A percentile compares a stretch with the other conserved stretches of the same genome.
Evolutionary conservation across 768 basidiomycete species (phyloP).

Genomic region (Tephrocybe sp.): DNA sequence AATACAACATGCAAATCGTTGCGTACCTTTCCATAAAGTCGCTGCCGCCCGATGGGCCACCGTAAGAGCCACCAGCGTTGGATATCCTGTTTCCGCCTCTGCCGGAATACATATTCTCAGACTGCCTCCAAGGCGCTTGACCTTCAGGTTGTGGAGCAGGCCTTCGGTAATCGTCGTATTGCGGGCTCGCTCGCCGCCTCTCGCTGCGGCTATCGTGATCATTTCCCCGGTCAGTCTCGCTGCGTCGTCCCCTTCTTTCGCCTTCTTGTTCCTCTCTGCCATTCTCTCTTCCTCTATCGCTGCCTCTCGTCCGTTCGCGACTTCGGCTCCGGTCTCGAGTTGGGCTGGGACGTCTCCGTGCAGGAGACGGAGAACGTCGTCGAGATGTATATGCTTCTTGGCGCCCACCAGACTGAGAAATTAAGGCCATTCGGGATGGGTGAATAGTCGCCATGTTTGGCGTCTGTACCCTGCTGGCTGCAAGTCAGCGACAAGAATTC

Average conservation of each 20-base stretch:
- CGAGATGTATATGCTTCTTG: conserved; percentile 6
- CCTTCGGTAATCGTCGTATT: conserved; percentile 59
- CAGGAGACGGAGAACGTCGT: conserved; percentile 41
- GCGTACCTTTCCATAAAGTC: conserved; percentile 74
- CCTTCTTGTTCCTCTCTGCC: conserved; percentile 19
- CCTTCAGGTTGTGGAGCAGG: conserved; percentile 36
- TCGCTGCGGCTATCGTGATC: conserved; percentile 11
- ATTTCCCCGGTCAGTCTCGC: conserved; percentile 7
- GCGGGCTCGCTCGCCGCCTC: conserved; percentile 50
- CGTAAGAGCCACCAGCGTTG: conserved; percentile 12
- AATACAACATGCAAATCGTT: neutral
- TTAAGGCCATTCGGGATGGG: conserved; percentile 17
- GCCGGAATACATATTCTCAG: conserved; percentile 58
- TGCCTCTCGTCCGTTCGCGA: conserved; percentile 28
- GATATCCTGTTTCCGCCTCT: conserved; percentile 29
- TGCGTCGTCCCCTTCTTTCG: conserved; percentile 22
- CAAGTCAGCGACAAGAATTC: too few species aligned
- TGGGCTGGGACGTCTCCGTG: conserved; percentile 32
- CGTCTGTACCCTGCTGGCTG: neutral
- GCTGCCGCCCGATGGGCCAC: conserved; percentile 34
- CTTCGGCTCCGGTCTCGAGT: conserved; percentile 32
- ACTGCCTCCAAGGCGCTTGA: conserved; percentile 44
- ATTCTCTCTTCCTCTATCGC: conserved; percentile 23
- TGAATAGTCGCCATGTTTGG: conserved; percentile 17
- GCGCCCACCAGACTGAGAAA: conserved; percentile 11